Base-by-base conservation (phyloP, 2,329 filamentous ascomycete species). In the Aspergillus uvarum region DNA sequence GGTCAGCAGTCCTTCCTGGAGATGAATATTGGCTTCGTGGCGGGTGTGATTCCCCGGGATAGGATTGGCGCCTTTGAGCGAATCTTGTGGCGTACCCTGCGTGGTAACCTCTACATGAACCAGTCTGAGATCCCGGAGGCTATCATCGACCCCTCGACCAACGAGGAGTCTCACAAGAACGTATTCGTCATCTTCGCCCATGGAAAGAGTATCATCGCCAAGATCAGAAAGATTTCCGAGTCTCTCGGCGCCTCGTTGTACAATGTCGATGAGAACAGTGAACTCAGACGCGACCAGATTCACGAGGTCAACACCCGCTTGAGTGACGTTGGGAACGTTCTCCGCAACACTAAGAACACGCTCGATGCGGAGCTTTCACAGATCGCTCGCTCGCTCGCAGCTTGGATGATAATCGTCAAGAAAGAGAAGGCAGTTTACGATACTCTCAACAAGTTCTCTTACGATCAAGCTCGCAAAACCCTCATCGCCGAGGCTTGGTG, bases 111-210 rank as follows among this genome's bases (percentile, higher is more conserved):
- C 65, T 99, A 98, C 84, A 99, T 99, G 95, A 99, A 99, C 80
- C 96, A 99, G 82, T 94, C 94, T 47, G 95, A 99, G 82, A 99
- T 99, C 63, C 89, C 92, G 7, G 94, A 99, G 76, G 87, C 91
- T 42, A 89, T 99, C 68, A 84, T 96, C 74, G 91, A 99, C 76
- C 94, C 95, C 16, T 85, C 89, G 73, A 96, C 87, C 80, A 97
- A 98, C 75, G 94, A 98, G 79, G 84, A 91, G 65, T 85, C 96
- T 69, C 87, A 90, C 82, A 99, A 99, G 87, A 99, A 97, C 70
- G 95, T 99, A 58, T 99, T 99, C 72, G 94, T 99, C 72, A 99
- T 99, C 77, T 99, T 99, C 70, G 95, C 95, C 12, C 95, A 99
- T 72, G 95, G 95, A 74, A 96, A 96, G 79, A 94, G 98, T 78